Conservation (phyloP, 2,329 filamentous ascomycete species). For the Niveomyces coronatus region DNA sequence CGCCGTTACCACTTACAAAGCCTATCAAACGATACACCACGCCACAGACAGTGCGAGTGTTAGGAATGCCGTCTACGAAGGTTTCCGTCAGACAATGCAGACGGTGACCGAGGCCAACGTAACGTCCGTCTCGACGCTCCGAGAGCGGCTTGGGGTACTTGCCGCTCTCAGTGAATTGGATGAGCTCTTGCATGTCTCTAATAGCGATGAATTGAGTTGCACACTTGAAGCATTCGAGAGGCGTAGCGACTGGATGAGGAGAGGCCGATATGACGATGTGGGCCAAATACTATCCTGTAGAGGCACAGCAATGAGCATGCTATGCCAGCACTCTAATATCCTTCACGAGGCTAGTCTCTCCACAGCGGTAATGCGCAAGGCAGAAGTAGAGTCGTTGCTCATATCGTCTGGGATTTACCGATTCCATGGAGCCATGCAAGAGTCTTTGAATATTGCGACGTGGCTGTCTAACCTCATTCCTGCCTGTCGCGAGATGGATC, state of each 20-base stretch:
- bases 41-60: conserved; percentile 47
- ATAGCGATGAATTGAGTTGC: conserved; percentile 48
- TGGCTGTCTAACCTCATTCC: conserved; percentile 69
- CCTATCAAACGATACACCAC: conserved; percentile 68
- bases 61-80: conserved; percentile 49
- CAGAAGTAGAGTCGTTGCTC: conserved; percentile 70
- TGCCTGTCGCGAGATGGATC: conserved; percentile 56
- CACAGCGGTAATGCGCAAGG: conserved; percentile 52
- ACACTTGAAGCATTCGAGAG: conserved; percentile 53
- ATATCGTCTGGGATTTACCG: conserved; percentile 66
- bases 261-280: conserved; percentile 69
- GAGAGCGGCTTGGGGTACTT: conserved; percentile 49
- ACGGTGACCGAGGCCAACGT: conserved; percentile 37
- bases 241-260: conserved; percentile 71
- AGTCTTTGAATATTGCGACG: conserved; percentile 77
- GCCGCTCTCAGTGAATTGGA: conserved; percentile 74
- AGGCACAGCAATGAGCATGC: conserved; percentile 69
- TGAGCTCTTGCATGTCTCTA: conserved; percentile 56
- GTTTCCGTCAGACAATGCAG: conserved; percentile 50
- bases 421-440: conserved; percentile 72
- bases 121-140: conserved; percentile 39
- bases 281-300: conserved; percentile 73
- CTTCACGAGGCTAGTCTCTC: conserved; percentile 50
- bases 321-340: conserved; percentile 60
- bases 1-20: conserved; percentile 63